phyloP scores from a whole-genome alignment of 2,329 filamentous ascomycete species.

The Xylariomycetidae sp. region DNA sequence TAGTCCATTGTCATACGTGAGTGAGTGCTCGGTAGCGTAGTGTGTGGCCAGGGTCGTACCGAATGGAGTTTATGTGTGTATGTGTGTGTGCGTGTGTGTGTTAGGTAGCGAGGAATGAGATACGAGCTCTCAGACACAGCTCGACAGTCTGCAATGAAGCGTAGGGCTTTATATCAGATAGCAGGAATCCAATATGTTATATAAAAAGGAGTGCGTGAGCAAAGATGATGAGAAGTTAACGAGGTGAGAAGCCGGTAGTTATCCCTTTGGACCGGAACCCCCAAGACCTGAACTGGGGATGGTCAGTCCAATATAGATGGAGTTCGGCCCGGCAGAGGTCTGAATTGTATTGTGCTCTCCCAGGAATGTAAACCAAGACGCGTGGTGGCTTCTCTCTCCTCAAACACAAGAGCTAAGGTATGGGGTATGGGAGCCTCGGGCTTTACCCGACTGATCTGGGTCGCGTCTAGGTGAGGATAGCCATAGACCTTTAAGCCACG shows the following conservation, averaged over 20 bases:
- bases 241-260: constrained; percentile 1
- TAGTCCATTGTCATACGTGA: constrained; percentile 19
- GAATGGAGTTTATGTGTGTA: constrained; percentile 3
- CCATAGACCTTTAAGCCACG: constrained; percentile 27
- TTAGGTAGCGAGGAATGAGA: constrained; percentile 9
- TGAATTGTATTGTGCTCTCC: constrained; percentile 14
- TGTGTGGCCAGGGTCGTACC: constrained; percentile 8
- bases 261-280: constrained; percentile 16
- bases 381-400: constrained; percentile 10
- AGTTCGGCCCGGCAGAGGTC: constrained; percentile 22
- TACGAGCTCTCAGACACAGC: too few species aligned
- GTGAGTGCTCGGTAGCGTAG: constrained; percentile 4
- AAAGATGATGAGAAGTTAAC: constrained; percentile 9
- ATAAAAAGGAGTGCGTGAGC: constrained; percentile 11
- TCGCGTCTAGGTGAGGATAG: too few species aligned
- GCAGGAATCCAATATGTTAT: constrained; percentile 3
- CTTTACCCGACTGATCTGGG: too few species aligned
- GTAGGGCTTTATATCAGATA: too few species aligned
- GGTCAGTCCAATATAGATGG: constrained; percentile 23
- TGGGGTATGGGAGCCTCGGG: too few species aligned
- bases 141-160: constrained; percentile 3
- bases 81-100: background rate
- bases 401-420: too few species aligned
- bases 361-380: constrained; percentile 23
- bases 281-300: constrained; percentile 17